A percentile compares a stretch with the other conserved stretches of the same genome.
Conservation (phyloP, 345 rosid species). For the Camelina sativa region DNA sequence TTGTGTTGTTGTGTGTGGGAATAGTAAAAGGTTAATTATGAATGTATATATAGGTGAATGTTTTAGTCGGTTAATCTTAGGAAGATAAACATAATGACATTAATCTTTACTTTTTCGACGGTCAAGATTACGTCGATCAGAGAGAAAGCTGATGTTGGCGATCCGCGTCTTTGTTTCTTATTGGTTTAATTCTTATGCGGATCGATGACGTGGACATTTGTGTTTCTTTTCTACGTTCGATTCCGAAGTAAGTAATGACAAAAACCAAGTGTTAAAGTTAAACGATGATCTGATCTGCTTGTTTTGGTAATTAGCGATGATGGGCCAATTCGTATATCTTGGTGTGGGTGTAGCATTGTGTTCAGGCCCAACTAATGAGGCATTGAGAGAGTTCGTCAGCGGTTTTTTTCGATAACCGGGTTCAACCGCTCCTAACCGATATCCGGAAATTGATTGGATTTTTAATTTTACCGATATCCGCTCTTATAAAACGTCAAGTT, state of each 20-base stretch:
- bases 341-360: neutral
- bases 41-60: slow-evolving; percentile 32
- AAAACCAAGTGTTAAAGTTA: no score
- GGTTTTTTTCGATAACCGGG: neutral
- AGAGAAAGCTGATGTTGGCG: slow-evolving; percentile 13
- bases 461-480: no score
- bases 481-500: no score
- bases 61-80: slow-evolving; percentile 36
- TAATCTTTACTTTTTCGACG: neutral
- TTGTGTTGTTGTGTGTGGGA: neutral
- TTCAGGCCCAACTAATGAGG: slow-evolving; percentile 3
- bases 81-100: neutral
- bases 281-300: neutral
- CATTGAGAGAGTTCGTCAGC: neutral
- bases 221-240: slow-evolving; percentile 28
- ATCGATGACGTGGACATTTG: slow-evolving; percentile 39
- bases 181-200: neutral
- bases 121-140: slow-evolving; percentile 14
- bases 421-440: neutral
- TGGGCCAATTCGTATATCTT: neutral
- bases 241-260: neutral
- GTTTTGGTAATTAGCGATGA: neutral
- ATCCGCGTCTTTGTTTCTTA: slow-evolving; percentile 3
- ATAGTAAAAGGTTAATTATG: slow-evolving; percentile 11
- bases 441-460: neutral